Percentiles rank a stretch among this genome's conserved stretches.
phyloP scores from a whole-genome alignment of 2,329 filamentous ascomycete genomes.

The Clarireedia paspali region DNA sequence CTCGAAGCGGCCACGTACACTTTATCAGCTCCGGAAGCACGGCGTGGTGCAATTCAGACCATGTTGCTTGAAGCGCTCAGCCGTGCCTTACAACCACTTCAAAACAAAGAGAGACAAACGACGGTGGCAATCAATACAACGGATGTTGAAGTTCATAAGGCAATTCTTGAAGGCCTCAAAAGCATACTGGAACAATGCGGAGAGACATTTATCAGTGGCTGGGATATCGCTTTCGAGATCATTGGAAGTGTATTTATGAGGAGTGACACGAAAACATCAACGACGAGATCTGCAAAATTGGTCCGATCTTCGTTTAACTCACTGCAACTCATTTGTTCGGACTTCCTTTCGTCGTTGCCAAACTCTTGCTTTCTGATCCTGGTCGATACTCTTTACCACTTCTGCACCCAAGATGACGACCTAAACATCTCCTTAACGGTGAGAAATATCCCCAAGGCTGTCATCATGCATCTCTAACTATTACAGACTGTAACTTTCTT shows the following conservation, averaged over 20 bases:
- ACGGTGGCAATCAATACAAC: slow-evolving; percentile 53
- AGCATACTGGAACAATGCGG: slow-evolving; percentile 81
- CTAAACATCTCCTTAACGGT: slow-evolving; percentile 91
- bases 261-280: slow-evolving; percentile 19
- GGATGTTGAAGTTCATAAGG: slow-evolving; percentile 73
- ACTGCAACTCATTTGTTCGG: slow-evolving; percentile 86
- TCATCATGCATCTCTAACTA: slow-evolving; percentile 10
- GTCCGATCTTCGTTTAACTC: slow-evolving; percentile 84
- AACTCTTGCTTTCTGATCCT: slow-evolving; percentile 67
- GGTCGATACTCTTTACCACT: slow-evolving; percentile 81
- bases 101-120: slow-evolving; percentile 42
- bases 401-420: slow-evolving; percentile 83
- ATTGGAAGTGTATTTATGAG: slow-evolving; percentile 70
- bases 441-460: slow-evolving; percentile 28
- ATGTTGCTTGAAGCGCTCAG: slow-evolving; percentile 61
- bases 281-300: slow-evolving; percentile 61
- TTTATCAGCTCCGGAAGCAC: slow-evolving; percentile 41
- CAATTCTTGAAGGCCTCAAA: slow-evolving; percentile 72
- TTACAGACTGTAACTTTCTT: slow-evolving; percentile 81
- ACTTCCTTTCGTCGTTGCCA: slow-evolving; percentile 72
- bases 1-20: slow-evolving; percentile 52
- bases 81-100: slow-evolving; percentile 51
- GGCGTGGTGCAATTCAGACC: slow-evolving; percentile 57
- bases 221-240: slow-evolving; percentile 79
- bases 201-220: slow-evolving; percentile 73